Base-by-base conservation (phyloP, 2,329 filamentous ascomycete species). In the Pleoardoris graminearum region DNA sequence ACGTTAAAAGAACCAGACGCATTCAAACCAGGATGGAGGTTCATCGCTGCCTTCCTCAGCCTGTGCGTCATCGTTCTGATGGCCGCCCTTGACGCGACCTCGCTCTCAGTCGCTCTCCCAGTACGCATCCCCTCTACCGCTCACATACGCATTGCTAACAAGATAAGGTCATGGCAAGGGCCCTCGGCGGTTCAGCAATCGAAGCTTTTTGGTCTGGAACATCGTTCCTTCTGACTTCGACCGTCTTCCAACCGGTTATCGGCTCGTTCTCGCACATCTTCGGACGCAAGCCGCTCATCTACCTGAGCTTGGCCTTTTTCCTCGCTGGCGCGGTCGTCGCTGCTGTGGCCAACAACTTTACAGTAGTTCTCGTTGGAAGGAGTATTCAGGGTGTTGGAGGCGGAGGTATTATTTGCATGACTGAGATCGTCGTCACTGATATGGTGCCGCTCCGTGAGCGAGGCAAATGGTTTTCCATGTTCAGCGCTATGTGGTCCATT, bases 1-100 rank as follows among this genome's bases (percentile, higher is more conserved):
- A 42, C 55, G 4, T 37, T 54, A n/a, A 46, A 50, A 33, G 54
- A 46, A 1, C 12, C 29, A 4, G 54, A 59, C 32, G 58, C 58
- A 22, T 71, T 71, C 53, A 60, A 69, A 29, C 67, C 68, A 42
- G 65, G 66, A 62, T 67, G 65, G 63, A 57, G 61, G 11, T 53
- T 55, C 60, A 57, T 74, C 17, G 70, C 82, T 16, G 80, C 79
- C 32, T 83, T 84, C 60, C 57, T 68, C 25, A 80, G 82, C 32
- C 73, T 86, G 6, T 74, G 76, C 7, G 74, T 83, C 39, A 75
- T 88, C 48, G 80, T 80, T 3, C 72, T 88, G 16, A 85, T 85
- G 73, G 82, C 84, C 2, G 83, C 85, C 11, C 75, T 88, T 23
- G 85, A 88, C 67, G 85, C 84, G 3, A 88, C 85, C 1, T 86